Base-by-base conservation (phyloP, 805 yeast genomes). In the Babjeviella inositovora region DNA sequence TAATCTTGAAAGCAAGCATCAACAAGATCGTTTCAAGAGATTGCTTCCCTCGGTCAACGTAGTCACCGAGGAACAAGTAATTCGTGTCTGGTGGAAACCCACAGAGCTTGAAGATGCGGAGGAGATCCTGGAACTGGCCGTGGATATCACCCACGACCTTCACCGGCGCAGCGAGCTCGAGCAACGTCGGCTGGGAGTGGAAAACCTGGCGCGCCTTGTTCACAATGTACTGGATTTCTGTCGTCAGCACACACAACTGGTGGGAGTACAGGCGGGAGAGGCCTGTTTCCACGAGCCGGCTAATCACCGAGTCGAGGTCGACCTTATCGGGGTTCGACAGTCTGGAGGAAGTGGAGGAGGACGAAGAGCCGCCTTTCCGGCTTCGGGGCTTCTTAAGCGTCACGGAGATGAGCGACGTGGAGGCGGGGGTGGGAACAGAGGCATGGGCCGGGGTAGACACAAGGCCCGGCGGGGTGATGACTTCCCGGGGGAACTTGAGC, bases 91-190 rank as follows among this genome's bases (percentile, higher is more conserved):
- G 74, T 2, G 74, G 74, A 29, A 58, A 65, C 1, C 74, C 74
- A 39, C 70, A 63, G n/a, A 57, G 45, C 35, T 63, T 61, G 41
- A 66, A 64, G 17, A 66, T 63, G 25, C 74, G 41, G 18, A 64
- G 39, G 31, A 66, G 50, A 39, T 66, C 74, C 32, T 50, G 46
- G 34, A 57, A 66, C 33, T 66, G 74, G 3, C 74, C 92, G 46
- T 79, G 90, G 26, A 79, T 73, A 47, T 81, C 84, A 20, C 90
- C 90, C 5, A 77, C 87, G 28, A 79, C 66, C 42, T 79, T 79
- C 4, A 77, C 87, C 1, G 90, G 85, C 1, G 90, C 75, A 2
- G 76, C 70, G 29, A 74, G 47, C 32, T 70, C 67, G 29, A 74
- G 50, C 24, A 74, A 41, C 16, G 72, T 60, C 6, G 85, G 84